Conservation (phyloP, 1,284 basidiomycete genomes). For the Leccinum subrobustum region DNA sequence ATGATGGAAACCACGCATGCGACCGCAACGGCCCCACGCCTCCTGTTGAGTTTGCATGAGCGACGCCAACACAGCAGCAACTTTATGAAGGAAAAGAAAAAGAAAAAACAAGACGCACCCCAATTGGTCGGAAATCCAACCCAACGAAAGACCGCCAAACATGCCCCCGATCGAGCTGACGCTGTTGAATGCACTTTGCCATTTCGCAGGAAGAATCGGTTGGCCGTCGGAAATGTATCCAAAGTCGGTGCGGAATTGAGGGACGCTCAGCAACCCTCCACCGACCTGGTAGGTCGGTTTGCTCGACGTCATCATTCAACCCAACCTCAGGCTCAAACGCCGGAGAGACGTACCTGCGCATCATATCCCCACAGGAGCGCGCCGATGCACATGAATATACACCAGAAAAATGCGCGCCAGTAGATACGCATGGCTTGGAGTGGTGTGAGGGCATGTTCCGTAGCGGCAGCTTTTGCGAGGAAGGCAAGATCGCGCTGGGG, state of each 20-base stretch:
- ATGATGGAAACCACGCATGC: constrained; percentile 26
- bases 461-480: constrained; percentile 25
- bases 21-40: constrained; percentile 24
- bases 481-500: constrained; percentile 14
- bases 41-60: constrained; percentile 7
- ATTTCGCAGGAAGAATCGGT: constrained; percentile 25
- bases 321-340: background rate
- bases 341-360: constrained; percentile 18
- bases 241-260: constrained; percentile 30
- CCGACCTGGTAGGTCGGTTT: constrained; percentile 15
- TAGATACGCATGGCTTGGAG: constrained; percentile 21
- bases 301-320: background rate
- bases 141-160: constrained; percentile 27
- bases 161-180: constrained; percentile 28
- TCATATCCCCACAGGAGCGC: constrained; percentile 32
- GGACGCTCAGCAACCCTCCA: constrained; percentile 6
- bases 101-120: constrained; percentile 13
- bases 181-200: constrained; percentile 33
- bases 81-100: no score
- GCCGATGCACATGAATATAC: constrained; percentile 28
- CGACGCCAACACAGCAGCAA: background rate
- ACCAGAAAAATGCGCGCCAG: constrained; percentile 31
- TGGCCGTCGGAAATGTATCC: constrained; percentile 13
- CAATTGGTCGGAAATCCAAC: constrained; percentile 26
- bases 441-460: constrained; percentile 23